Evolutionary conservation across 2,329 filamentous ascomycete species (phyloP), one percentile per base, ranked within the genome.

Genomic region (Claviceps monticola): DNA sequence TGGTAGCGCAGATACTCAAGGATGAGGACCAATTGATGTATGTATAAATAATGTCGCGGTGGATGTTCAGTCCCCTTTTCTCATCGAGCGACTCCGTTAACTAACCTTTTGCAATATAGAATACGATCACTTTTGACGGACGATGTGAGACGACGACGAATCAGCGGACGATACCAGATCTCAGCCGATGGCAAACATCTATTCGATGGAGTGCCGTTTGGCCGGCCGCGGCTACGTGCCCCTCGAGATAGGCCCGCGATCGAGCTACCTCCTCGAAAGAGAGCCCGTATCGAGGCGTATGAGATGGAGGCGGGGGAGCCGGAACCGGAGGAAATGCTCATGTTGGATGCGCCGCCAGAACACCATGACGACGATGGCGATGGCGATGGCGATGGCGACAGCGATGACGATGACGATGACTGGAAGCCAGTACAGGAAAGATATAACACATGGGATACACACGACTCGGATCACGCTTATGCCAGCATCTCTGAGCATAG

Each of bases 21-120:
- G 83, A 91, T 49, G 88, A 93, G 51, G 90, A 96, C 60, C 80
- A 90, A 65, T 79, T 96, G 52, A 73, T 86, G 85, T 89, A 71
- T 60, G 83, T 8, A 44, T 11, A n/a, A 41, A 3, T 34, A 4
- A 11, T n/a, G 38, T n/a, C 38, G 38, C 38, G n/a, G 6, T 41
- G 17, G 7, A 41, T 1, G 17, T 41, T 9, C 1, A 34, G 29
- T 34, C 3, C 3, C 7, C 7, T 29, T 34, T 34, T 11, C 4
- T 11, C 29, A 34, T 34, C 1, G 29, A 34, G 29, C 1, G 9
- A 34, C 16, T 34, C 2, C 5, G 36, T 49, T 19, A 5, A 49
- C 43, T 26, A 11, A 48, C 14, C 1, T 16, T 44, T 13, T 1
- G 6, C 26, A 9, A 9, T 8, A 6, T 46, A 90, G 86, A 48